These are phyloP conservation scores for Diutina pseudorugosa DNA, from an alignment of 1,139 yeast species.

Conservation along the genomic window DNA sequence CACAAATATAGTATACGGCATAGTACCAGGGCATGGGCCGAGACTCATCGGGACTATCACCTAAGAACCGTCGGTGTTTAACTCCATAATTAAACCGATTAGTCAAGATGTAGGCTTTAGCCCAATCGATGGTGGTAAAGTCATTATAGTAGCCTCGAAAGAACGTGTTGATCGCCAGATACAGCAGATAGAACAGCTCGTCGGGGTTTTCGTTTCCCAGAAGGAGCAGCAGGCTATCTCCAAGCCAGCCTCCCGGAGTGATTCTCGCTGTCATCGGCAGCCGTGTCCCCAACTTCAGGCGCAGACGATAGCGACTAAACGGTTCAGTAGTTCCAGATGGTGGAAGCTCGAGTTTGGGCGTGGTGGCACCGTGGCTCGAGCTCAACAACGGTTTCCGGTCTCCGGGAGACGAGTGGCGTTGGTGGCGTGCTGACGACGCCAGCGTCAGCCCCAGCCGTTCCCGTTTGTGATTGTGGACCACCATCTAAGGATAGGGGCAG, in stretches of 20 bases:
- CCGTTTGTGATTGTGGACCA: not conserved
- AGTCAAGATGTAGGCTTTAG: conserved; percentile 36
- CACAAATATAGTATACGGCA: conserved; percentile 16
- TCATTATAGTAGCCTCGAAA: conserved; percentile 36
- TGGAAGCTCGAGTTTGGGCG: not conserved
- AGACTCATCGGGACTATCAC: not conserved
- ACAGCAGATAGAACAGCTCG: not conserved
- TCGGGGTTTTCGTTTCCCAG: not conserved
- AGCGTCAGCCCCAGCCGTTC: not conserved
- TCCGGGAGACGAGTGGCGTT: not conserved
- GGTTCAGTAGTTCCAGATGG: not conserved
- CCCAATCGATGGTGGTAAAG: conserved; percentile 64
- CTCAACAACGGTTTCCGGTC: not conserved
- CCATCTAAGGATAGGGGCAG: not conserved
- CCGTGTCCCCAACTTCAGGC: not conserved
- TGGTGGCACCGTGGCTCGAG: too few relatives aligned
- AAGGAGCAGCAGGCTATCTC: not conserved
- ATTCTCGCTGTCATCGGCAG: not conserved
- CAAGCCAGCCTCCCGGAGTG: not conserved
- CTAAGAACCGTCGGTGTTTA: conserved; percentile 13
- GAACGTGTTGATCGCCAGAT: not conserved
- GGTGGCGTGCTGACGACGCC: not conserved
- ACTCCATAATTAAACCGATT: conserved; percentile 33
- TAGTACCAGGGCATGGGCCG: conserved; percentile 5
- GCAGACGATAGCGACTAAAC: not conserved